A percentile compares a stretch with the other conserved stretches of the same genome.
Evolutionary conservation across 306 rosid genomes (phyloP).

Genomic region (Notholithocarpus densiflorus): DNA sequence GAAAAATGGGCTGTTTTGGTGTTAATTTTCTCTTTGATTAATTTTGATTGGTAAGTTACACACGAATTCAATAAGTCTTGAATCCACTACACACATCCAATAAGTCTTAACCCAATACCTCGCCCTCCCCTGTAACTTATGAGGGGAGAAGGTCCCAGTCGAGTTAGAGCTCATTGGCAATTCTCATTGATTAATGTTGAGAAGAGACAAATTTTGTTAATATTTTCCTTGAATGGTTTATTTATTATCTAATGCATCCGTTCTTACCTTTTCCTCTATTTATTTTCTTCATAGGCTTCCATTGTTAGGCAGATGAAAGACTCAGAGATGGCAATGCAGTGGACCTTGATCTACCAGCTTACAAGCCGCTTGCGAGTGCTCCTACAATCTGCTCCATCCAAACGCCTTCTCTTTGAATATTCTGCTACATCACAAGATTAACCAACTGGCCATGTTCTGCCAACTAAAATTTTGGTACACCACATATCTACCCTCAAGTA

Average conservation of each 20-base stretch:
- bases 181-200: too few species aligned
- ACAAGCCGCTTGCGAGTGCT: slow-evolving; percentile 71
- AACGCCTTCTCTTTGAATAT: slow-evolving; percentile 73
- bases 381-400: slow-evolving; percentile 69
- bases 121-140: too few species aligned
- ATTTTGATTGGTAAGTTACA: too few species aligned
- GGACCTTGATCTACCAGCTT: slow-evolving; percentile 88
- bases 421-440: slow-evolving; percentile 72
- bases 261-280: background rate
- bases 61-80: too few species aligned
- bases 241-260: slow-evolving; percentile 10
- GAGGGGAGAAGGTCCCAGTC: too few species aligned
- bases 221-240: background rate
- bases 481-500: background rate
- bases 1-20: background rate
- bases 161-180: too few species aligned
- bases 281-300: slow-evolving; percentile 51
- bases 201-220: background rate
- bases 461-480: background rate
- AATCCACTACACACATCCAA: too few species aligned
- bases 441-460: background rate
- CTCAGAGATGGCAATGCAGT: slow-evolving; percentile 84
- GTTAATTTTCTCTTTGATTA: background rate
- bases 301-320: slow-evolving; percentile 90
- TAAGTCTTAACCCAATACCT: too few species aligned